A percentile compares a stretch with the other conserved stretches of the same genome.
Conservation (phyloP, 148 eudicot species). For the Rhododendron griersonianum region DNA sequence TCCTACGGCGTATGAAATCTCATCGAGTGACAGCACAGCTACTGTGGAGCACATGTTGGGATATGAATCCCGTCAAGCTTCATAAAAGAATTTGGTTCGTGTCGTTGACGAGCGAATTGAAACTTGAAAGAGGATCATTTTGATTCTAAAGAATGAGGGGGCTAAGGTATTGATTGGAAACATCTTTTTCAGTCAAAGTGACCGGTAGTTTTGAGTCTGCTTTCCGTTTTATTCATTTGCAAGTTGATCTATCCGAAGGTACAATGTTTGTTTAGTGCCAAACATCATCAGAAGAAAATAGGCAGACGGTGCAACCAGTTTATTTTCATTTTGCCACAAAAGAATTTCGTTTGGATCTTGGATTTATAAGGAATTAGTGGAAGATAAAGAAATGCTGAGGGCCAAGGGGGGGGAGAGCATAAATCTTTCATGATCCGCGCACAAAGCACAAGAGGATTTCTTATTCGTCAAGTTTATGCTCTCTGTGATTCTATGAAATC, state of each 20-base stretch:
- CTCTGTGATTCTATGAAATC: not conserved
- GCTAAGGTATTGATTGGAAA: not conserved
- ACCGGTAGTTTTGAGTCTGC: not conserved
- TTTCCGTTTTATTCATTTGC: not conserved
- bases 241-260: too few species aligned
- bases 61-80: not conserved
- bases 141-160: not conserved
- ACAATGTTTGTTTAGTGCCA: not conserved
- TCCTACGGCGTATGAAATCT: not conserved
- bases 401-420: not conserved
- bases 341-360: not conserved
- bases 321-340: not conserved
- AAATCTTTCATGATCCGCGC: not conserved
- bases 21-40: not conserved
- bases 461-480: not conserved
- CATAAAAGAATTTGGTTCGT: not conserved
- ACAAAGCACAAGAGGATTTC: not conserved
- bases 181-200: not conserved
- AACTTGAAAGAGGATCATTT: not conserved
- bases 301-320: not conserved
- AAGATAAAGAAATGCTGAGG: not conserved
- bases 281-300: not conserved
- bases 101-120: not conserved
- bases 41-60: not conserved
- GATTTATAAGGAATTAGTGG: not conserved